Conservation (phyloP, 2,329 filamentous ascomycete genomes). For the Fusarium pseudonygamai region DNA sequence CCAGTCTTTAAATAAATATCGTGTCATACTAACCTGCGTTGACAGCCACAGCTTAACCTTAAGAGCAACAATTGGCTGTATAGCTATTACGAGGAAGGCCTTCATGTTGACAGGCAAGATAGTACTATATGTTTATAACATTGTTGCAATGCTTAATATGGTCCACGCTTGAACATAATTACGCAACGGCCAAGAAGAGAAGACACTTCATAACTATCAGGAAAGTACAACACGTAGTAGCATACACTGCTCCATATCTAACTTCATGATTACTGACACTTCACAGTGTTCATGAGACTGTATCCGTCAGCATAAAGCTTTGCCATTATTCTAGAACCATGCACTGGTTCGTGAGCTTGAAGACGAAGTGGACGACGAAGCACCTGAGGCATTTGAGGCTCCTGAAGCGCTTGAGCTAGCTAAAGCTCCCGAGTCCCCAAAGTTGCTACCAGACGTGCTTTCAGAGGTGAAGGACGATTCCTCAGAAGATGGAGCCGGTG, state of each 20-base stretch:
- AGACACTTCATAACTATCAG: no score
- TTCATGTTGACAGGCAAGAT: no score
- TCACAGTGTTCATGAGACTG: accelerated
- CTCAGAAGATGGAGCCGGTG: not conserved
- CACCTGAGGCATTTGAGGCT: not conserved
- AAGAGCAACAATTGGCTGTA: no score
- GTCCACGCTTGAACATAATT: no score
- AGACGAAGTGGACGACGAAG: not conserved
- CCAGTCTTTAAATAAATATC: no score
- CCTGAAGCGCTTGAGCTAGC: not conserved
- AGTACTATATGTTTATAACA: no score
- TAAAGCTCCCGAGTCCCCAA: not conserved
- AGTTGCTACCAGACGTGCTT: not conserved
- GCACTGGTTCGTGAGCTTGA: not conserved
- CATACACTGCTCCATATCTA: not conserved
- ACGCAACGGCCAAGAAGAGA: no score
- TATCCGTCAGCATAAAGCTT: not conserved
- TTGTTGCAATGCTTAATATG: no score
- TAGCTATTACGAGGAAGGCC: no score
- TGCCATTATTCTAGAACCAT: accelerated
- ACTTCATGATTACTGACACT: not conserved
- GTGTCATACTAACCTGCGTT: no score
- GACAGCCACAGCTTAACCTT: no score
- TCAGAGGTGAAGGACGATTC: not conserved
- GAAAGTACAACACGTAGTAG: no score